Percentiles rank a stretch among this genome's conserved stretches.
Conservation (phyloP, 352 stramenopile species). For the Phytopythium kandeliae region DNA sequence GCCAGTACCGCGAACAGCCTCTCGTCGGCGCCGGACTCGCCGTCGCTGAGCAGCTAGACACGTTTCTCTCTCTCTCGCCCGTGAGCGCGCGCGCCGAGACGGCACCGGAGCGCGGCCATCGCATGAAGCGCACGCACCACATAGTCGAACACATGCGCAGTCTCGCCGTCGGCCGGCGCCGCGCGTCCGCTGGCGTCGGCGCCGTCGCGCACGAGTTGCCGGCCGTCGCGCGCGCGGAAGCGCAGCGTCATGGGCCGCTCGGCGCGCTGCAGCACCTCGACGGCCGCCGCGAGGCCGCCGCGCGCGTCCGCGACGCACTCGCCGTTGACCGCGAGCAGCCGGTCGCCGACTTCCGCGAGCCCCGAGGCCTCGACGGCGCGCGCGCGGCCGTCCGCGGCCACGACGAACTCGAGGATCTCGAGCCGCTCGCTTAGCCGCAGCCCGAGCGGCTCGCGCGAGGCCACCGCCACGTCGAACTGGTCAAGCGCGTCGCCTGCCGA, state of each 20-base stretch:
- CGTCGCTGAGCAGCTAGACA: conserved; percentile 37
- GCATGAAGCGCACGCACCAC: conserved; percentile 21
- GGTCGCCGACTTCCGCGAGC: conserved; percentile 64
- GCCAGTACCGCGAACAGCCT: conserved; percentile 56
- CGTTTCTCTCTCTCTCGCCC: no score
- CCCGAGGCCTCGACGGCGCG: conserved; percentile 55
- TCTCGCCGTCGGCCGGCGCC: conserved; percentile 7
- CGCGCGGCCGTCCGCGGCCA: conserved; percentile 41
- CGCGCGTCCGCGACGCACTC: conserved; percentile 20
- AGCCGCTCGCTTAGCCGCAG: conserved; percentile 56
- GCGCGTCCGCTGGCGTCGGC: conserved; percentile 7
- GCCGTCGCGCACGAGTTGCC: conserved; percentile 23
- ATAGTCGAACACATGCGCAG: conserved; percentile 35
- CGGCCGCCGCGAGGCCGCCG: conserved; percentile 25
- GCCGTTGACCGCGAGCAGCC: conserved; percentile 53
- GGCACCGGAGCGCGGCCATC: no score
- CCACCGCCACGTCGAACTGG: conserved; percentile 42
- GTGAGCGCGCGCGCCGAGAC: no score
- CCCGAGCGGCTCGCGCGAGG: conserved; percentile 37
- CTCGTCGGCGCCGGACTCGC: conserved; percentile 32
- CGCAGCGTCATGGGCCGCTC: conserved; percentile 41
- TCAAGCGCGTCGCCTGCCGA: conserved; percentile 7
- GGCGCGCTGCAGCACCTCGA: conserved; percentile 32
- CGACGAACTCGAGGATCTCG: conserved; percentile 60
- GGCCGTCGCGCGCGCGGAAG: conserved; percentile 51